phyloP scores from a whole-genome alignment of 225 moss, liverwort and hornwort species.

The Thuidium tamariscinum region DNA sequence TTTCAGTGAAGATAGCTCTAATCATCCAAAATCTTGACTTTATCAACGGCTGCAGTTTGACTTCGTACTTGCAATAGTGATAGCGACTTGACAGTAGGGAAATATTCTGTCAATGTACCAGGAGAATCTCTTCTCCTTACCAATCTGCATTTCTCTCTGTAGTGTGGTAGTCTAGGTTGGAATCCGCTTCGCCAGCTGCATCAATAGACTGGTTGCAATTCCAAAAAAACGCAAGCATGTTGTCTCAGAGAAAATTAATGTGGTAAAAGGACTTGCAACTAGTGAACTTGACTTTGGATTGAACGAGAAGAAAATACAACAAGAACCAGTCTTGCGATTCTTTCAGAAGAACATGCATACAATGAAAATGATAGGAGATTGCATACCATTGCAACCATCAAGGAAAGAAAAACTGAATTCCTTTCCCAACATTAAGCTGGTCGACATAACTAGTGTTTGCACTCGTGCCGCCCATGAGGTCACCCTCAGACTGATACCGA shows the following conservation, averaged over 20 bases:
- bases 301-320: neutral
- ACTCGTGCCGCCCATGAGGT: neutral
- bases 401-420: conserved; percentile 42
- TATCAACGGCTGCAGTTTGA: neutral
- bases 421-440: conserved; percentile 38
- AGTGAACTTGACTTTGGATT: neutral
- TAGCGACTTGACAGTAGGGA: neutral
- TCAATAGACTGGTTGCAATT: neutral
- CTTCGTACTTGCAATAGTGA: neutral
- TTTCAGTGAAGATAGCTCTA: neutral
- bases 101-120: neutral
- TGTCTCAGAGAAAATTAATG: neutral
- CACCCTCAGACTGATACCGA: conserved; percentile 3
- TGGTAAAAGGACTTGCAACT: neutral
- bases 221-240: neutral
- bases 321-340: neutral
- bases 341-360: neutral
- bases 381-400: neutral
- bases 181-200: neutral
- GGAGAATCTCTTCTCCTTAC: neutral
- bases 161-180: neutral
- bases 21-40: neutral
- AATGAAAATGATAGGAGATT: neutral
- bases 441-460: conserved; percentile 19
- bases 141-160: neutral